Evolutionary conservation across 306 rosid species (phyloP).

Genomic region (Lagenaria siceraria): DNA sequence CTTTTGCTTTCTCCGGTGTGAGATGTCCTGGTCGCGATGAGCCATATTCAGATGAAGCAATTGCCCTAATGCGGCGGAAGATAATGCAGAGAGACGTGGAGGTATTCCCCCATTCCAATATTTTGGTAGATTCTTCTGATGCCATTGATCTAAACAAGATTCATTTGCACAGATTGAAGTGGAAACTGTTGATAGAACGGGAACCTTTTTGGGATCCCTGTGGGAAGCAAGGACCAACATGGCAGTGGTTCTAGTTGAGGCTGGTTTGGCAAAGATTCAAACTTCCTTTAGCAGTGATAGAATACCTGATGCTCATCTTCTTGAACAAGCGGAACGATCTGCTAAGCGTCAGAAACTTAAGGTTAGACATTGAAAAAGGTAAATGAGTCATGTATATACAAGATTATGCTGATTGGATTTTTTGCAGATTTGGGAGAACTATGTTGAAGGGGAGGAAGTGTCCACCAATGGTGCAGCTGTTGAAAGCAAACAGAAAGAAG

Average conservation of each 20-base stretch:
- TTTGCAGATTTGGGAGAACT: conserved; percentile 90
- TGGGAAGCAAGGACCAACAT: conserved; percentile 80
- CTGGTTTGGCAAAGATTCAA: conserved; percentile 87
- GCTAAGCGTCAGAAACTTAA: conserved; percentile 73
- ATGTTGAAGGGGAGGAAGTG: conserved; percentile 89
- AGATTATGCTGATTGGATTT: conserved; percentile 18
- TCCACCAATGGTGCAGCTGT: conserved; percentile 55
- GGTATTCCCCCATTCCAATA: conserved; percentile 29
- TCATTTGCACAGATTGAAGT: conserved; percentile 60
- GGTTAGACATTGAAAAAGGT: conserved; percentile 33
- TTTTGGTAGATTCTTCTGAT: not conserved
- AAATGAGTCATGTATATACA: not conserved
- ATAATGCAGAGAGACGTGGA: conserved; percentile 99
- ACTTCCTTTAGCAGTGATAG: conserved; percentile 79
- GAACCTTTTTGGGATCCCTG: conserved; percentile 90
- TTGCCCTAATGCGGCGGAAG: conserved; percentile 87
- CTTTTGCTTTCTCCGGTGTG: conserved; percentile 87
- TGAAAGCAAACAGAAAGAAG: conserved; percentile 83
- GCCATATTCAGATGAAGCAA: conserved; percentile 88
- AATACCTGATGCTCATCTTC: conserved; percentile 70
- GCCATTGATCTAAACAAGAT: not conserved
- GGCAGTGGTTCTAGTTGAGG: conserved; percentile 70
- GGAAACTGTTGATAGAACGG: conserved; percentile 89
- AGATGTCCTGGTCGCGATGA: conserved; percentile 96
- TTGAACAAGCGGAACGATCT: conserved; percentile 80